Conservation (phyloP, 2,329 filamentous ascomycete species). For the Fusarium brachygibbosum region DNA sequence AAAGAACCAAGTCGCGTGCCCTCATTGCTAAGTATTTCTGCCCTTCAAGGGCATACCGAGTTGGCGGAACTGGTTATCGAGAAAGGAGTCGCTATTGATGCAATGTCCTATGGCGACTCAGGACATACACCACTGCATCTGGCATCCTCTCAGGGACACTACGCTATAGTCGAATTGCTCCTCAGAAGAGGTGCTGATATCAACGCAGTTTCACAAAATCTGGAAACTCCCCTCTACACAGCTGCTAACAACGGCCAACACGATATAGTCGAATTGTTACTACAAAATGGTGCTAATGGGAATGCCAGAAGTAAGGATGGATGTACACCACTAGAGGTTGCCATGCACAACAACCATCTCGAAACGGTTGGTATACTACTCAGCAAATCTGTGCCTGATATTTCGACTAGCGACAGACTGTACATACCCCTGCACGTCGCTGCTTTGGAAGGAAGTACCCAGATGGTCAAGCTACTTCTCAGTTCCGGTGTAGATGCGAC, state of each 20-base stretch:
- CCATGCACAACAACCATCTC: rapidly evolving
- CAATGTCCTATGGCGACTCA: neutral
- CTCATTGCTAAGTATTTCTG: neutral
- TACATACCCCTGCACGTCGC: neutral
- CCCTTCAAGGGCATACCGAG: neutral
- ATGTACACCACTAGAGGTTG: rapidly evolving
- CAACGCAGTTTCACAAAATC: rapidly evolving
- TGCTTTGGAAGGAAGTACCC: neutral
- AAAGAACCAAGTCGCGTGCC: neutral
- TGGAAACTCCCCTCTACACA: rapidly evolving
- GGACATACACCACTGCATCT: neutral
- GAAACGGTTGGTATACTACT: neutral
- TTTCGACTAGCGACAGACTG: neutral
- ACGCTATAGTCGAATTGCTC: rapidly evolving
- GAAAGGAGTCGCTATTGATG: neutral
- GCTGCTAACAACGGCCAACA: rapidly evolving
- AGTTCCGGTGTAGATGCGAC: neutral
- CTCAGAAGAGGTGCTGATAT: neutral
- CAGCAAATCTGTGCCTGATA: too few relatives aligned
- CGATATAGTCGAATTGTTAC: neutral
- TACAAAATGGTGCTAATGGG: neutral
- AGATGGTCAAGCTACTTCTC: neutral
- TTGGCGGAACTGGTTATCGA: neutral
- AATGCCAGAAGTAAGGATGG: neutral
- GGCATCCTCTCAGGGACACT: neutral